Evolutionary conservation across 768 basidiomycete genomes (phyloP), one percentile per base, ranked within the genome.

Genomic region (Tylopilus plumbeoviolaceoides): DNA sequence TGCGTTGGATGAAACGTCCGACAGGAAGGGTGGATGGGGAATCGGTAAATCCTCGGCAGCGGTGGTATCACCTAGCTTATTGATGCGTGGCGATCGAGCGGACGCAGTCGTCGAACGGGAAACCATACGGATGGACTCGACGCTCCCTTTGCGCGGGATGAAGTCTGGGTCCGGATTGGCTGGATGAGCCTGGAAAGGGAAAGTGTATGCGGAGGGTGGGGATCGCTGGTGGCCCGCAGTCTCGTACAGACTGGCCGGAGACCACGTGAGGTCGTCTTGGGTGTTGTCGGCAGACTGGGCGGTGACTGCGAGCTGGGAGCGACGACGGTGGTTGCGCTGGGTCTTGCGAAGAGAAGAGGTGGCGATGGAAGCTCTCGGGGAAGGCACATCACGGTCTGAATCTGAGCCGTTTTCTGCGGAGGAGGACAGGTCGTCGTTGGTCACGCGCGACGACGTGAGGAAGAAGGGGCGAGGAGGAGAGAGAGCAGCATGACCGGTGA

Each of bases 111-210:
- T 58, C 55, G 64, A 52, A 62, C 62, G 69, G 60, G 63, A 39
- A 28, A 52, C n/a, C 45, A 60, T 59, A 48, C 56, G 62, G 18
- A 73, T 62, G 45, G 70, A 73, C 27, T 77, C 79, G 25, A 69
- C 57, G 44, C 79, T 80, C n/a, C 66, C 55, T 40, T 72, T 73
- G 8, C 77, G 72, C 14, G 73, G 72, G 67, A 80, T 74, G 44
- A 78, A 63, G 17, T 70, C 59, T 1, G 73, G 81, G 61, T 86
- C 86, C 9, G 85, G 81, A 64, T 85, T 87, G 15, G 85, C 84
- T 0, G 79, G 74, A 61, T 87, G 77, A 0, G 79, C 76, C 62
- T 85, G 80, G 73, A 83, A 84, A 14, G 83, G 83, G 57, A 59
- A 73, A 15, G 58, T 31, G 54, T 70, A 79, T 1, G 76, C 59